phyloP scores from a whole-genome alignment of 148 eudicot species.

The Nyssa sinensis region DNA sequence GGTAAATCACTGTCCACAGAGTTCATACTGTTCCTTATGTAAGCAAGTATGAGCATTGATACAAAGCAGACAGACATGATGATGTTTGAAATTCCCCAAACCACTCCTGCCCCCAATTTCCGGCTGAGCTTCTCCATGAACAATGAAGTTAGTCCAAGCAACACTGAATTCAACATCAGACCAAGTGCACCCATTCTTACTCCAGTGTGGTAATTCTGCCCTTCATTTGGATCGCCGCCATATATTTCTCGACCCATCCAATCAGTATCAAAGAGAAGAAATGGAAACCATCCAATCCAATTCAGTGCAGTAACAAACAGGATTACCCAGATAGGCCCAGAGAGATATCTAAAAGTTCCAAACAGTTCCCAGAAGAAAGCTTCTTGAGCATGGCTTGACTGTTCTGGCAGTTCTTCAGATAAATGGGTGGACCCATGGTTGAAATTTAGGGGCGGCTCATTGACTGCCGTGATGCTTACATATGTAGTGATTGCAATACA shows the following conservation, averaged over 20 bases:
- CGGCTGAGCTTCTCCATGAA: constrained; percentile 91
- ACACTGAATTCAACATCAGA: constrained; percentile 84
- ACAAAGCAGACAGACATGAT: constrained; percentile 79
- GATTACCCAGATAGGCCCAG: constrained; percentile 78
- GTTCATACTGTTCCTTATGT: constrained; percentile 40
- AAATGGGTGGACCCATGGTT: constrained; percentile 23
- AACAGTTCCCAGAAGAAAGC: constrained; percentile 95
- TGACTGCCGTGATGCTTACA: constrained; percentile 64
- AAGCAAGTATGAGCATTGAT: constrained; percentile 71
- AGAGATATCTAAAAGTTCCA: constrained; percentile 74
- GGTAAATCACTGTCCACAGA: constrained; percentile 40
- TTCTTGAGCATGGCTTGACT: constrained; percentile 57
- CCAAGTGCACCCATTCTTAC: constrained; percentile 97
- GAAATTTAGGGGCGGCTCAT: constrained; percentile 59
- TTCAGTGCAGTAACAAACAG: constrained; percentile 80
- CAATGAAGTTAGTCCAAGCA: constrained; percentile 81
- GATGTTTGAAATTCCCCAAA: constrained; percentile 92
- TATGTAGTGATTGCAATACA: constrained; percentile 70
- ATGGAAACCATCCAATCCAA: constrained; percentile 99
- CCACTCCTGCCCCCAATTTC: constrained; percentile 81
- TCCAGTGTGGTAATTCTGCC: constrained; percentile 60
- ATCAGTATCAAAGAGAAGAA: constrained; percentile 93
- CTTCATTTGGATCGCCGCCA: constrained; percentile 86
- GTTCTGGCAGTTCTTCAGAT: constrained; percentile 32
- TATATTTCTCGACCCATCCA: constrained; percentile 99